Base-by-base conservation (phyloP, 352 stramenopile species). In the Aphanomyces cochlioides region DNA sequence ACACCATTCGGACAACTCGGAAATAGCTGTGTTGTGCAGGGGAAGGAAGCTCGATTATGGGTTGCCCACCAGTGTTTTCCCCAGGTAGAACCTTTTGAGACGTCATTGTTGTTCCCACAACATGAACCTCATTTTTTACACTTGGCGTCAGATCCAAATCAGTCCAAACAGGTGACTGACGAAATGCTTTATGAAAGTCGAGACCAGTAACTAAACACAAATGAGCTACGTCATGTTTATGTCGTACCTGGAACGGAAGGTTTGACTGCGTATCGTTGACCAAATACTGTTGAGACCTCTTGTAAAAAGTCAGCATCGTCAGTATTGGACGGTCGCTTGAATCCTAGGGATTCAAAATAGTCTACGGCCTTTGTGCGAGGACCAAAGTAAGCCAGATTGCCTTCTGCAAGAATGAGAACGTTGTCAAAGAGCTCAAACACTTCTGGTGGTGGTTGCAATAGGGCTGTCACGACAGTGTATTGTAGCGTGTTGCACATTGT, bases 351-450 rank as follows among this genome's bases (percentile, higher is more conserved):
- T n/a, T 41, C 5, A 53, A 73, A 73, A 36, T 69, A 73, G 4
- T 7, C 40, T 43, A 34, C 47, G 56, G 19, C 37, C 5, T 69
- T n/a, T 2, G 7, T 17, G 21, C 85, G 45, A 15, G 54, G 56
- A 17, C 75, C 74, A 72, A 96, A 92, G 68, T 94, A 90, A 36
- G 76, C 72, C 37, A 96, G 72, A 21, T 76, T 69, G 6, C 83
- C 83, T 8, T 75, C 73, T 78, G 80, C 87, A 58, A 98, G 63
- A 19, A 98, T 48, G 39, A 96, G 84, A 0, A 97, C 67, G 66
- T 97, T 83, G 74, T 98, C 92, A 75, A 98, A 97, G 13, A 97
- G 72, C 37, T 73, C 78, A 59, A 95, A 90, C n/a, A 93, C 88
- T 75, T 98, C 90, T 7, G 92, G 90, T 7, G 90, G 78, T 47